These are phyloP conservation scores for Termitomyces sp. DNA, from an alignment of 768 basidiomycete species.

Conservation along the genomic window DNA sequence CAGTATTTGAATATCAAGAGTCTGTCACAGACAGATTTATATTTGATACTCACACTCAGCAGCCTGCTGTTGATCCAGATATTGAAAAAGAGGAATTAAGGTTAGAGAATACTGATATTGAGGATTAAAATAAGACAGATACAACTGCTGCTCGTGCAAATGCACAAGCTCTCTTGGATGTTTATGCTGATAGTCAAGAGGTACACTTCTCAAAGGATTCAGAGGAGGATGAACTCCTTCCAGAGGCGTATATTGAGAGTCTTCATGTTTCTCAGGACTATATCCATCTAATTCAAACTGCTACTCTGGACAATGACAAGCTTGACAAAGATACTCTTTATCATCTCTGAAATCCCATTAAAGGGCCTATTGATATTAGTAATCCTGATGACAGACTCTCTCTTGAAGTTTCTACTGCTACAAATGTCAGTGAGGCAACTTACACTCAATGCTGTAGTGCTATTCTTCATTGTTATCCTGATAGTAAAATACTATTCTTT, in stretches of 20 bases:
- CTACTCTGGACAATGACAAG: too few species aligned
- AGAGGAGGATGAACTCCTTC: not conserved
- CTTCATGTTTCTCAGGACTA: constrained; percentile 7
- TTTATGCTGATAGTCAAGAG: not conserved
- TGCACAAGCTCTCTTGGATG: not conserved
- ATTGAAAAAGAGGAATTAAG: too few species aligned
- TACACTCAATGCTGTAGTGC: not conserved
- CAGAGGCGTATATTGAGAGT: not conserved
- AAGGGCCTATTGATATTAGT: not conserved
- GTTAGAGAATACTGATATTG: too few species aligned
- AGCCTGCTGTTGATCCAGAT: too few species aligned
- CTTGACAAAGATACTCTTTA: not conserved
- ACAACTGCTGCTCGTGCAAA: not conserved
- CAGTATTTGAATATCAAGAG: too few species aligned
- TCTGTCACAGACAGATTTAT: too few species aligned
- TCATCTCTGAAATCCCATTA: not conserved
- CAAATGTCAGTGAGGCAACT: not conserved
- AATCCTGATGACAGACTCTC: not conserved
- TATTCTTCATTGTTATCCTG: not conserved
- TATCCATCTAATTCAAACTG: not conserved
- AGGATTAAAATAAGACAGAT: not conserved
- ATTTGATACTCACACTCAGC: too few species aligned
- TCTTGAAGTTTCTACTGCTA: not conserved
- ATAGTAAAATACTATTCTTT: constrained; percentile 2
- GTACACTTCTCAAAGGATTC: not conserved